Percentiles rank a stretch among this genome's conserved stretches.
Conservation (phyloP, 1,284 basidiomycete species). For the Moesziomyces parantarcticus region DNA sequence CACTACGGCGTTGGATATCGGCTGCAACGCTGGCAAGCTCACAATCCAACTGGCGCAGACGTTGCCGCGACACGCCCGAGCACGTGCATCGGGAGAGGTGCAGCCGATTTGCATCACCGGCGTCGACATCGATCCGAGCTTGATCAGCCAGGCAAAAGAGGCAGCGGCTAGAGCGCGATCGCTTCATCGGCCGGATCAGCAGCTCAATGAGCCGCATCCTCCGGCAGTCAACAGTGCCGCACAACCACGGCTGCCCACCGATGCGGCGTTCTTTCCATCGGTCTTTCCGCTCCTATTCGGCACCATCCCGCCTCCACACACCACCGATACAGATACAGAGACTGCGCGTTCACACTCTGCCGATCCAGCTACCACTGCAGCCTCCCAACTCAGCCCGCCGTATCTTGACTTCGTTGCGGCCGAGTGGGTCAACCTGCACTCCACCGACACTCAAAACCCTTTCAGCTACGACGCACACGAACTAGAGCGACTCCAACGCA, state of each 20-base stretch:
- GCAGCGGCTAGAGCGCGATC: slow-evolving; percentile 22
- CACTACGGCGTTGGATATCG: slow-evolving; percentile 26
- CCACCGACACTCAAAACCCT: neutral
- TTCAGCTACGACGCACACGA: neutral
- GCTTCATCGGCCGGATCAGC: slow-evolving; percentile 6
- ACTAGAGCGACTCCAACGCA: neutral
- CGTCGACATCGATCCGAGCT: slow-evolving; percentile 36
- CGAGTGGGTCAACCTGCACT: slow-evolving; percentile 22
- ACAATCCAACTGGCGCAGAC: slow-evolving; percentile 34
- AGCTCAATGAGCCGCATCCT: neutral
- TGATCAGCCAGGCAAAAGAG: slow-evolving; percentile 28
- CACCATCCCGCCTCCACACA: neutral
- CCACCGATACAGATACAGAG: neutral
- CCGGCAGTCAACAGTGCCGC: no score
- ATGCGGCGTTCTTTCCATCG: slow-evolving; percentile 25
- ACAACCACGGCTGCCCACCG: slow-evolving; percentile 4
- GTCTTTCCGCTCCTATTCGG: slow-evolving; percentile 34
- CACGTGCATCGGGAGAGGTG: neutral
- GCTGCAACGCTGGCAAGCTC: slow-evolving; percentile 42
- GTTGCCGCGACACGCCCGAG: slow-evolving; percentile 5
- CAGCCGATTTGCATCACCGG: slow-evolving; percentile 9
- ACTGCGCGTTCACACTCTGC: no score
- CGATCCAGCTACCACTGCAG: neutral
- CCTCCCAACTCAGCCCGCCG: neutral
- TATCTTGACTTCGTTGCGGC: slow-evolving; percentile 15